Base-by-base conservation (phyloP, 352 stramenopile genomes). In the Discostella stelligera region DNA sequence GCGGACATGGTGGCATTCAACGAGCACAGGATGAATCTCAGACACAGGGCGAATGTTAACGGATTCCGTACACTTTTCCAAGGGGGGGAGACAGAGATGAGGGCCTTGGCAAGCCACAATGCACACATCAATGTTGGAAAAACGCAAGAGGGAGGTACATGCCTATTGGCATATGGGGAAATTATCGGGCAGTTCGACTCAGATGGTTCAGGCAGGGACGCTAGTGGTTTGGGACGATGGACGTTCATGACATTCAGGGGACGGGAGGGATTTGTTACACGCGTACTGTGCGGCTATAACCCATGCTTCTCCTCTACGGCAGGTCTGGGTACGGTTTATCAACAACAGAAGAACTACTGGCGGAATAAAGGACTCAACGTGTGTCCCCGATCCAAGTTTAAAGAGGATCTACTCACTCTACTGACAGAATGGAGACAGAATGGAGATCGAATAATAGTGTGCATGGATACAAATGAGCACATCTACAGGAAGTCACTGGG, bases 401-500 rank as follows among this genome's bases (percentile, higher is more conserved):
- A 32, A 32, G 27, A 32, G 27, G 27, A 32, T 32, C 27, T 32
- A 32, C 27, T 32, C 27, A 32, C 27, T 32, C 27, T 32, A 21
- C 52, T 77, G 10, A 56, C 2, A 41, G 9, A 25, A 5, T 61
- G 49, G 71, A 21, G 58, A 3, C 46, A 79, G 25, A 20, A 65
- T 25, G 71, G 71, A 3, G 39, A 72, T 21, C 10, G 50, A 32
- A 32, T 32, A 6, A 32, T 32, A 6, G 27, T 32, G 2, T 32
- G 27, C 27, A 32, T 32, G 13, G 68, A 77, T 62, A 18, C 41
- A 20, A 77, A 77, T 27, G 68, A 55, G 14, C 61, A 79, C 48
- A 66, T 74, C 30, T 79, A 70, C 25, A 62, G 46, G n/a, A 63
- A 77, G 16, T 46, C 37, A 5, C 54, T 77, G 23, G 68, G 68